phyloP scores from a whole-genome alignment of 2,329 filamentous ascomycete species.

The Pseudogymnoascus sp. region DNA sequence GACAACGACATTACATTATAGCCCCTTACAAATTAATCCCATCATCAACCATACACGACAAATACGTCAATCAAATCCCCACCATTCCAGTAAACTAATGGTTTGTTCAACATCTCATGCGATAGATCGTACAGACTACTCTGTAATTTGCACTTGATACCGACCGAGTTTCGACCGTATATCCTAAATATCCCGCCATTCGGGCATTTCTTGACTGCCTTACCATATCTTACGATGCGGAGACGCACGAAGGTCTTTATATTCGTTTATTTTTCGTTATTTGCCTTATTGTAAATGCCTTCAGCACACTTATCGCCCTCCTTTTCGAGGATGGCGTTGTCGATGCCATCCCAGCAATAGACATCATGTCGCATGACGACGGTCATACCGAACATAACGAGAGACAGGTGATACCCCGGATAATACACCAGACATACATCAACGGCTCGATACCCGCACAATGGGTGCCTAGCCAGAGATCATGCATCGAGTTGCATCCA shows the following conservation, averaged over 20 bases:
- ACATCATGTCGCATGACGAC: slow-evolving; percentile 58
- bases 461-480: slow-evolving; percentile 60
- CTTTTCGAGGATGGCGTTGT: slow-evolving; percentile 58
- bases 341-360: slow-evolving; percentile 58
- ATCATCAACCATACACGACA: slow-evolving; percentile 24
- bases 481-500: slow-evolving; percentile 57
- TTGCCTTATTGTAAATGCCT: slow-evolving; percentile 54
- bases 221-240: slow-evolving; percentile 23
- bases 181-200: neutral
- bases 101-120: no score
- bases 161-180: neutral
- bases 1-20: no score
- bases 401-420: slow-evolving; percentile 63
- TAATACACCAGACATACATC: slow-evolving; percentile 70
- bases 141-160: no score
- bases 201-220: neutral
- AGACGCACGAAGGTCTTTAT: slow-evolving; percentile 28
- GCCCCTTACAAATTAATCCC: no score
- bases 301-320: slow-evolving; percentile 63
- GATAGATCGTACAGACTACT: no score
- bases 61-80: neutral
- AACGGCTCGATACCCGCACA: slow-evolving; percentile 58
- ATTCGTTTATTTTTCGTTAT: slow-evolving; percentile 56
- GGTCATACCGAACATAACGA: slow-evolving; percentile 44
- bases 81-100: no score